phyloP scores from a whole-genome alignment of 2,329 filamentous ascomycete species.

The Paecilomyces sp. region DNA sequence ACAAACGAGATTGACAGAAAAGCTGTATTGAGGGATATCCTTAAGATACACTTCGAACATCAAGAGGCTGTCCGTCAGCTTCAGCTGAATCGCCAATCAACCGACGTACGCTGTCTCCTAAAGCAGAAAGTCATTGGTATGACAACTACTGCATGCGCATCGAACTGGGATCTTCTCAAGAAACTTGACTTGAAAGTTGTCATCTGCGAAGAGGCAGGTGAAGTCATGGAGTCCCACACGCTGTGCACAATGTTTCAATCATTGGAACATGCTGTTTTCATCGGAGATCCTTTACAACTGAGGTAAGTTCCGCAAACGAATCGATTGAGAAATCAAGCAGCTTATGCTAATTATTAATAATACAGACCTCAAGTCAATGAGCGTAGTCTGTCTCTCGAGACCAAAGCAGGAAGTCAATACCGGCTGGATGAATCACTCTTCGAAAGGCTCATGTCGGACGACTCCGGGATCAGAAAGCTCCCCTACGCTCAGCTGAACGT shows the following conservation, averaged over 20 bases:
- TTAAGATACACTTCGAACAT: background rate
- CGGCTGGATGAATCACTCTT: slow-evolving; percentile 42
- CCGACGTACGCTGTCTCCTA: background rate
- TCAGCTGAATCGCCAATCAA: background rate
- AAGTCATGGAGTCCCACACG: slow-evolving; percentile 58
- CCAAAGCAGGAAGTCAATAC: slow-evolving; percentile 23
- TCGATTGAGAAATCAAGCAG: background rate
- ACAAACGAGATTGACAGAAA: background rate
- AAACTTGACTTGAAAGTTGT: slow-evolving; percentile 33
- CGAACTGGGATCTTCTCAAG: slow-evolving; percentile 20
- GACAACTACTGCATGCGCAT: background rate
- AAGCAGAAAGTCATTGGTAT: background rate
- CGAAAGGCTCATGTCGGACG: slow-evolving; percentile 34
- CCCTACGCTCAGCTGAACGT: slow-evolving; percentile 39
- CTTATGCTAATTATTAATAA: background rate
- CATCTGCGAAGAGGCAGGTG: slow-evolving; percentile 62
- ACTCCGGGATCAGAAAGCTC: slow-evolving; percentile 7
- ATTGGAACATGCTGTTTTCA: slow-evolving; percentile 33
- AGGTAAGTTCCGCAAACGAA: background rate
- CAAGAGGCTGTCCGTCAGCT: background rate
- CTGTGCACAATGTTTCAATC: slow-evolving; percentile 30
- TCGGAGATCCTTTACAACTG: slow-evolving; percentile 29
- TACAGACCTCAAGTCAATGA: background rate
- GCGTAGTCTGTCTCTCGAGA: slow-evolving; percentile 11
- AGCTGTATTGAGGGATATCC: background rate